A percentile compares a stretch with the other conserved stretches of the same genome.
phyloP scores from a whole-genome alignment of 2,329 filamentous ascomycete genomes.

The Nemania diffusa region DNA sequence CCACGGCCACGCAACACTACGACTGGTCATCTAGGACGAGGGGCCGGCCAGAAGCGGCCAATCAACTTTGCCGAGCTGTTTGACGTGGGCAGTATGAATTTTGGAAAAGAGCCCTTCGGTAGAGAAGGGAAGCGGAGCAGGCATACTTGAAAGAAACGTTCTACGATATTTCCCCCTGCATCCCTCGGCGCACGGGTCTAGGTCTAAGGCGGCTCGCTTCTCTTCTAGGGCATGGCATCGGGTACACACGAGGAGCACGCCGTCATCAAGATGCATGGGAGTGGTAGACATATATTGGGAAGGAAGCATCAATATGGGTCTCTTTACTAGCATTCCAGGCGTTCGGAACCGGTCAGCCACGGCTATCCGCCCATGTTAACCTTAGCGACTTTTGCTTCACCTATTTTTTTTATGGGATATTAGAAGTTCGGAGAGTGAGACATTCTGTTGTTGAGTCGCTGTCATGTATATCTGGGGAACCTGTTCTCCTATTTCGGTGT shows the following conservation, averaged over 20 bases:
- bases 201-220: slow-evolving; percentile 31
- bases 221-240: slow-evolving; percentile 27
- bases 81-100: slow-evolving; percentile 71
- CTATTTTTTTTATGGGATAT: slow-evolving; percentile 16
- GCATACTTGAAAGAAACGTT: slow-evolving; percentile 53
- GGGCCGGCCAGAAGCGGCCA: slow-evolving; percentile 77
- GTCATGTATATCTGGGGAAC: slow-evolving; percentile 17
- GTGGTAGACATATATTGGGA: slow-evolving; percentile 31
- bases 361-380: slow-evolving; percentile 25
- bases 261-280: slow-evolving; percentile 27
- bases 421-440: background rate
- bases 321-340: slow-evolving; percentile 33
- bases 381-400: slow-evolving; percentile 28
- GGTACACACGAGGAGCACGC: slow-evolving; percentile 21
- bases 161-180: slow-evolving; percentile 23
- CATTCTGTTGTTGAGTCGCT: slow-evolving; percentile 1
- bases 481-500: slow-evolving; percentile 9
- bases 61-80: slow-evolving; percentile 81
- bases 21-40: slow-evolving; percentile 64
- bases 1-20: slow-evolving; percentile 42
- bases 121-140: slow-evolving; percentile 61
- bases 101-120: slow-evolving; percentile 69
- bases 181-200: slow-evolving; percentile 35
- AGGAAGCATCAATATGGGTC: slow-evolving; percentile 27
- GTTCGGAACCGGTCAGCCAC: slow-evolving; percentile 29